Evolutionary conservation across 1,284 basidiomycete genomes (phyloP), one percentile per base, ranked within the genome.

Genomic region (Abortiporus biennis): DNA sequence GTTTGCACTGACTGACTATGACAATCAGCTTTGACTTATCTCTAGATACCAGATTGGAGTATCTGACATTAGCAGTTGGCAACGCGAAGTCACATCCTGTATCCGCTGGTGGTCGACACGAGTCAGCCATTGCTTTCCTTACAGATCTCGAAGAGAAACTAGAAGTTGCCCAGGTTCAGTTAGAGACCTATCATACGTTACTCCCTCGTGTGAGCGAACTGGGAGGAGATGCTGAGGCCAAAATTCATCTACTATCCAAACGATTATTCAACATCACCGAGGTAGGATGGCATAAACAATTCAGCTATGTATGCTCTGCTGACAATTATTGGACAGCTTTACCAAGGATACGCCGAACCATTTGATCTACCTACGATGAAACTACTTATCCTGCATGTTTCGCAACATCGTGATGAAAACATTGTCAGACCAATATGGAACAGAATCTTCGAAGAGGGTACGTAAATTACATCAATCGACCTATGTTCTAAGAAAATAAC

Each of bases 101-200:
- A 21, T 80, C 88, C 23, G 72, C 76, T 15, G 76, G 76, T 21
- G 85, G 86, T 21, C 71, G 76, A 51, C 84, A 89, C 52, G 92
- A 92, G 61, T 83, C 80, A 16, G 85, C 86, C 8, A 91, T 98
- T 43, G 85, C 89, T 37, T 96, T 98, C 69, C 74, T 95, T 20
- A 90, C 86, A 0, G 87, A 92, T 49, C 70, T 97, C 13, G 94
- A 98, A 65, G 96, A 99, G 64, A 92, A 93, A 59, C 76, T 99
- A 6, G 96, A 99, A 44, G 96, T 99, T 11, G 91, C 93, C 2
- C 89, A 95, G 65, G 92, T 99, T 6, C 96, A 99, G 58, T 71
- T 95, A 30, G 93, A 97, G 63, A 76, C 94, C 35, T 86, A 83
- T 59, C 74, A 80, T 47, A 66, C 70, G 1, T 72, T 90, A 31